phyloP scores from a whole-genome alignment of 495 filamentous ascomycete genomes.

The Cryomyces minteri region DNA sequence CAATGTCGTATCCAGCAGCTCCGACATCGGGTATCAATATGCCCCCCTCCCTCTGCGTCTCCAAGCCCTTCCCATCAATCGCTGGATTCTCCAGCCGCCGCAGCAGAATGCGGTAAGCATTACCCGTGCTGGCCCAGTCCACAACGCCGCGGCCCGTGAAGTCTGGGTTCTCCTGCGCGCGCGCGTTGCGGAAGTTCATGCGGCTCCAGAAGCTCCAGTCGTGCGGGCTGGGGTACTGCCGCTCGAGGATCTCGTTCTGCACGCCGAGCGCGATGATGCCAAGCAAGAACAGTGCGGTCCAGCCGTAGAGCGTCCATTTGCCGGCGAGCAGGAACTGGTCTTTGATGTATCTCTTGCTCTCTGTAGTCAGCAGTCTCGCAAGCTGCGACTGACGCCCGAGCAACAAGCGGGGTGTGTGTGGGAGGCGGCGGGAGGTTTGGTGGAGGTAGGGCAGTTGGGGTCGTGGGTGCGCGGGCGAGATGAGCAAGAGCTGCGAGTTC shows the following conservation, averaged over 20 bases:
- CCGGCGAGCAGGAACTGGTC: conserved; percentile 39
- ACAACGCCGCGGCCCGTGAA: conserved; percentile 28
- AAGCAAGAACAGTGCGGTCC: conserved; percentile 32
- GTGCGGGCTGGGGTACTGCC: conserved; percentile 16
- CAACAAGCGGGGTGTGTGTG: conserved; percentile 21
- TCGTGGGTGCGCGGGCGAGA: conserved; percentile 31
- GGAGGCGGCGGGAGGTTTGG: conserved; percentile 24
- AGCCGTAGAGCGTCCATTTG: conserved; percentile 40
- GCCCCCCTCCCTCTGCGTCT: conserved; percentile 33
- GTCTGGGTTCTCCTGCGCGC: conserved; percentile 16
- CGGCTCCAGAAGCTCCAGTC: conserved; percentile 19
- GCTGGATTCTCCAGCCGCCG: conserved; percentile 28
- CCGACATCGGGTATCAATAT: conserved; percentile 35
- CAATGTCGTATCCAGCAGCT: conserved; percentile 47
- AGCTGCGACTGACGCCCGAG: conserved; percentile 10
- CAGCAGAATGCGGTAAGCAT: conserved; percentile 33
- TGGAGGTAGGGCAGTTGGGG: conserved; percentile 69
- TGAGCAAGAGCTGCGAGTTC: conserved; percentile 26
- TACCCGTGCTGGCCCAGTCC: conserved; percentile 46
- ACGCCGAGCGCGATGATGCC: conserved; percentile 36
- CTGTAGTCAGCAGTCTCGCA: conserved; percentile 57
- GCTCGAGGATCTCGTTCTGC: conserved; percentile 51
- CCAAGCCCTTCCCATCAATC: conserved; percentile 47
- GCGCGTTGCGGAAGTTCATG: conserved; percentile 18
- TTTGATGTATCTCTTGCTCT: conserved; percentile 47